Percentiles rank a stretch among this genome's conserved stretches.
Evolutionary conservation across 306 rosid genomes (phyloP).

Genomic region (Rubus idaeus): DNA sequence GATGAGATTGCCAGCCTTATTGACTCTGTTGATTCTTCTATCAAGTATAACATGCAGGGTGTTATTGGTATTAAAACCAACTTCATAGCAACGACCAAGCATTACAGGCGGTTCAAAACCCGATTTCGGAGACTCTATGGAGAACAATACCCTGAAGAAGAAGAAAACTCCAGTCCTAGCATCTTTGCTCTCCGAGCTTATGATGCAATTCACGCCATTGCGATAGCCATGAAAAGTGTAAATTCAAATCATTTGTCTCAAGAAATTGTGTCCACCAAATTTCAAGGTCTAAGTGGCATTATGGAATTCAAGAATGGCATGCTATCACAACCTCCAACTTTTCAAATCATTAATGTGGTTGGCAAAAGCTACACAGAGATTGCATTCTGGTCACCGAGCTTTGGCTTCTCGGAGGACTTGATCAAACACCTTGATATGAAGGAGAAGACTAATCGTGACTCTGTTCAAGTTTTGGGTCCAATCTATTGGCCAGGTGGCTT

Average conservation of each 20-base stretch:
- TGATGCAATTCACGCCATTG: conserved; percentile 38
- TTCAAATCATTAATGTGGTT: conserved; percentile 50
- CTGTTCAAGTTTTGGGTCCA: conserved; percentile 18
- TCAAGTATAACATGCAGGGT: conserved; percentile 50
- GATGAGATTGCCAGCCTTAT: conserved; percentile 48
- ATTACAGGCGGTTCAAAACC: conserved; percentile 35
- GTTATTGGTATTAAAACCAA: conserved; percentile 53
- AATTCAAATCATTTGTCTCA: conserved; percentile 18
- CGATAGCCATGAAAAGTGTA: conserved; percentile 25
- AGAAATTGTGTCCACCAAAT: conserved; percentile 27
- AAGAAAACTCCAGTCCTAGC: conserved; percentile 50
- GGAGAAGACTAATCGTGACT: not conserved
- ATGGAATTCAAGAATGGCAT: conserved; percentile 35
- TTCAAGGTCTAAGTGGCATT: conserved; percentile 46
- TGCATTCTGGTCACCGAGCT: conserved; percentile 51
- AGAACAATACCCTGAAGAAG: conserved; percentile 50
- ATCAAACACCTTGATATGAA: conserved; percentile 2
- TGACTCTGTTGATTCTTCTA: conserved; percentile 46
- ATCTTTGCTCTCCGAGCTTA: conserved; percentile 52
- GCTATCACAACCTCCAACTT: conserved; percentile 23
- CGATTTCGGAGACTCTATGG: conserved; percentile 40
- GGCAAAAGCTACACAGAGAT: conserved; percentile 49
- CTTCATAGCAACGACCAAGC: conserved; percentile 27
- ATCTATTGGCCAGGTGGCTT: conserved; percentile 46
- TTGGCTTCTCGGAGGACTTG: conserved; percentile 37